Evolutionary conservation across 2,329 filamentous ascomycete species (phyloP), one percentile per base, ranked within the genome.

Genomic region (Microcera coccophila): DNA sequence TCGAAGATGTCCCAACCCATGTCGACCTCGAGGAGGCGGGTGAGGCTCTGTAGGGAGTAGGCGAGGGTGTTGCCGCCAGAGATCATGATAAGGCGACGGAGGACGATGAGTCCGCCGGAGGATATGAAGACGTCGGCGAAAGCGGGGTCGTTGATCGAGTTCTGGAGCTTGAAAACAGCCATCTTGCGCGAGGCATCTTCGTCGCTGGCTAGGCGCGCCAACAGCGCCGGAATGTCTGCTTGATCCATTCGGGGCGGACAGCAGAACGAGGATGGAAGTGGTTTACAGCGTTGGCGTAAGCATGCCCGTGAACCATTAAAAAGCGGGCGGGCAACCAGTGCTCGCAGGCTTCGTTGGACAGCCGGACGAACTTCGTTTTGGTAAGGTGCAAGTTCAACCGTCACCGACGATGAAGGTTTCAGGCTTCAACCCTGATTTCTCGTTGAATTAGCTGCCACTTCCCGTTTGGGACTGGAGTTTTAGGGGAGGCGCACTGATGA

Each of bases 91-190:
- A 97, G 75, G 43, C 87, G 82, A 40, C 89, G 82, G 58, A 98
- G 72, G 54, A 91, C 82, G 53, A 82, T 76, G 52, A 97, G 75
- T 4, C 93, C 93, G 44, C 90, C 90, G 38, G 90, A 87, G 39
- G 85, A 82, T 49, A 97, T 95, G 71, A 98, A 98, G 57, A 94
- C 83, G 65, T 97, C 93, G 59, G 93, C 93, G 65, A 97, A 97
- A 38, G 90, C 86, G 19, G 91, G 91, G 68, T 98, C 93, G 63
- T 90, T 91, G 67, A 98, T 95, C 49, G 88, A 90, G 51, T 81
- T 85, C 69, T 98, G 93, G 53, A 98, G 81, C 72, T 96, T 96
- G 79, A 98, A 98, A 48, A 94, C 93, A 47, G 93, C 93, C 88
- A 97, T 96, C 69, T 98, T 98, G 61, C 90, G 88, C 55, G 88